Evolutionary conservation across 441 rosid genomes (phyloP), one percentile per base, ranked within the genome.

Genomic region (Gossypium gossypioides): DNA sequence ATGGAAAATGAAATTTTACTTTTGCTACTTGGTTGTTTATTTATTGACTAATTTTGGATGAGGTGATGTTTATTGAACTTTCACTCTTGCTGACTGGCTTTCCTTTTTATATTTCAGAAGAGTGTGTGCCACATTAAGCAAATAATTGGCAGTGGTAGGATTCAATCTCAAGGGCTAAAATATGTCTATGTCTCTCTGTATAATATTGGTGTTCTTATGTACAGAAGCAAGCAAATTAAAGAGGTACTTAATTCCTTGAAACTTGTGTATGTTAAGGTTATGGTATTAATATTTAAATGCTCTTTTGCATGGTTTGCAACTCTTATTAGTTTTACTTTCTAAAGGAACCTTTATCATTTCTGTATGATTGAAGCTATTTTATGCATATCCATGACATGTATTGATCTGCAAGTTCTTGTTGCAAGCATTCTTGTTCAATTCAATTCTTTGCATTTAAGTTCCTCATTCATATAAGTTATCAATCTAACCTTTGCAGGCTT

Each of bases 121-220:
- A 83, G 83, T 73, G 75, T 72, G 69, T 72, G 74, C 75, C 74
- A 87, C 27, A 76, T 89, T 18, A 85, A 86, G 74, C 82, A 83
- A 64, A 77, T 90, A 46, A 85, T 91, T 76, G 74, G 77, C 75
- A 81, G 92, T 52, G 64, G 87, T 74, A 86, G 93, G 96, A 79
- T 91, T 71, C 87, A 77, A 81, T 76, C 79, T 65, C 87, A 87
- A 72, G 92, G 83, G 62, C 88, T 96, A 72, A 93, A 88, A 68
- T 81, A 81, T 83, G 75, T 96, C 55, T 76, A 76, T 75, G 74
- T 78, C 51, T 83, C 88, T 48, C 91, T 93, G 51, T 84, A 90
- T 84, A 88, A 88, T 71, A 75, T 88, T 55, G 93, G 96, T 42
- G 69, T 90, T 21, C 75, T 78, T 79, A 79, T 93, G 77, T 85